Conservation (phyloP, 1,284 basidiomycete species). For the Cryptococcus hybrid region DNA sequence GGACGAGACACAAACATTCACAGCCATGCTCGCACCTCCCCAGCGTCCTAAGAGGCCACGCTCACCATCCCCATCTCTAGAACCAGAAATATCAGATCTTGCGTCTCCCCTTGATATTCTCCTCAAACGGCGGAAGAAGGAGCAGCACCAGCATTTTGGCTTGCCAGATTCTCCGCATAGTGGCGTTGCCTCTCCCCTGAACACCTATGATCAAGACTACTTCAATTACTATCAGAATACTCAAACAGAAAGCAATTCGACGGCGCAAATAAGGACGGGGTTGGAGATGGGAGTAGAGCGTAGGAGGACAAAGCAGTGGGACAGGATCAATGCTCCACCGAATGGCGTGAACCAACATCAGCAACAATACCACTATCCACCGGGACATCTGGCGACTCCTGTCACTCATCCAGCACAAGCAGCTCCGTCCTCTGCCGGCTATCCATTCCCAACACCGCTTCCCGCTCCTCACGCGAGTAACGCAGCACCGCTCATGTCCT, state of each 20-base stretch:
- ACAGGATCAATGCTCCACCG: conserved; percentile 25
- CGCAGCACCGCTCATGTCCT: conserved; percentile 22
- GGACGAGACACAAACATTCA: too few relatives aligned
- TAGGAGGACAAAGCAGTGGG: conserved; percentile 33
- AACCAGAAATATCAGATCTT: conserved; percentile 16
- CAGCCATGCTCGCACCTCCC: conserved; percentile 17
- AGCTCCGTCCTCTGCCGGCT: background rate
- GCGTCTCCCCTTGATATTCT: conserved; percentile 42
- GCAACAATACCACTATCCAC: background rate
- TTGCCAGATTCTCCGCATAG: background rate
- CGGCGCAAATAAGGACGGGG: background rate
- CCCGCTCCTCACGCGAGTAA: background rate
- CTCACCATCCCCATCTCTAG: conserved; percentile 33
- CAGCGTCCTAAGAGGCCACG: conserved; percentile 32
- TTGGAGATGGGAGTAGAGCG: conserved; percentile 20
- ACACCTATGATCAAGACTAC: conserved; percentile 2
- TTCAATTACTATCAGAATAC: background rate
- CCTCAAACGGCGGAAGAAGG: conserved; percentile 35
- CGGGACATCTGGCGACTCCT: background rate
- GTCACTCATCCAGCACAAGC: background rate
- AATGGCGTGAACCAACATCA: background rate
- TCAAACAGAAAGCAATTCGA: conserved; percentile 1
- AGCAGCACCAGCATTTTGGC: conserved; percentile 2
- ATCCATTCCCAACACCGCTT: conserved; percentile 3
- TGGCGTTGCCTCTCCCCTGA: background rate